Percentiles rank a stretch among this genome's conserved stretches.
Evolutionary conservation across 1,284 basidiomycete genomes (phyloP).

Genomic region (Boletus sp.): DNA sequence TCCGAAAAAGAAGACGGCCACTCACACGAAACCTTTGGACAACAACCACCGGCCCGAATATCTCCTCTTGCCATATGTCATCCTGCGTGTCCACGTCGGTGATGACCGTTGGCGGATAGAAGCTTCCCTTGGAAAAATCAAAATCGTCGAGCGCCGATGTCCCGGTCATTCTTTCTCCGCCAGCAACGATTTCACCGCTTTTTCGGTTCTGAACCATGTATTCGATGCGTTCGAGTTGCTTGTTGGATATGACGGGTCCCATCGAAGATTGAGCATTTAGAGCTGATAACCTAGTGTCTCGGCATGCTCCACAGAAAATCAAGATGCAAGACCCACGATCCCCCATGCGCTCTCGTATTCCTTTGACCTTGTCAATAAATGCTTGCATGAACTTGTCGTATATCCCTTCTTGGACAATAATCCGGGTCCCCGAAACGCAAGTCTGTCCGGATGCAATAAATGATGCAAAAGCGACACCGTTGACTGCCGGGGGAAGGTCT

Average conservation of each 20-base stretch:
- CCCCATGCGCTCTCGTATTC: conserved; percentile 71
- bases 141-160: conserved; percentile 66
- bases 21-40: conserved; percentile 65
- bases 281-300: conserved; percentile 46
- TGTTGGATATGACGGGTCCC: conserved; percentile 73
- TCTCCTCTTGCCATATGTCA: conserved; percentile 78
- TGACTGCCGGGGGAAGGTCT: conserved; percentile 68
- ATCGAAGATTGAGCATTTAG: conserved; percentile 70
- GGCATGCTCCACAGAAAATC: conserved; percentile 2
- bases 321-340: conserved; percentile 57
- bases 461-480: conserved; percentile 79
- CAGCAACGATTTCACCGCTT: conserved; percentile 56
- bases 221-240: conserved; percentile 67
- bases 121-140: conserved; percentile 68
- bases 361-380: conserved; percentile 65
- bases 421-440: conserved; percentile 77
- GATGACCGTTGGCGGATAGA: conserved; percentile 80
- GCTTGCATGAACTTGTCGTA: conserved; percentile 66
- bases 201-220: conserved; percentile 52
- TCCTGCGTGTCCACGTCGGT: conserved; percentile 58
- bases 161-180: conserved; percentile 67
- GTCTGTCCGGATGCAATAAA: conserved; percentile 87
- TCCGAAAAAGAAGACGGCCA: not conserved
- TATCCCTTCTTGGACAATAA: conserved; percentile 69
- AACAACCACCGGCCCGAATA: conserved; percentile 81